Conservation (phyloP, 257 asterid genomes). For the Penstemon eatonii region DNA sequence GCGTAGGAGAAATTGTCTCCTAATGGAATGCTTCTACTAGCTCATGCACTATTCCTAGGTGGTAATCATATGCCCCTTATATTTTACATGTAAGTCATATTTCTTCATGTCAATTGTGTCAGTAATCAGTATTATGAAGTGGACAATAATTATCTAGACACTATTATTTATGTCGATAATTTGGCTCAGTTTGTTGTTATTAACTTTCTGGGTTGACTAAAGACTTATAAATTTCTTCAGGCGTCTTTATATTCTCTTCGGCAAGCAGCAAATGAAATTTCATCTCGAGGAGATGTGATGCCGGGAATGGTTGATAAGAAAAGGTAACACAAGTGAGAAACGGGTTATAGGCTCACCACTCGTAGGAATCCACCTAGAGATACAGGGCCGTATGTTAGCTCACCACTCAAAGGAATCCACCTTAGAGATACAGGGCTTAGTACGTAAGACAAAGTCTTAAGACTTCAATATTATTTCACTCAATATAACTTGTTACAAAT, state of each 20-base stretch:
- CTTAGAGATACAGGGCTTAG: too few relatives aligned
- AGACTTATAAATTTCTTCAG: conserved; percentile 46
- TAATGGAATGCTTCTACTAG: background rate
- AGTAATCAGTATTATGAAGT: conserved; percentile 1
- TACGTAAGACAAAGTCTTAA: too few relatives aligned
- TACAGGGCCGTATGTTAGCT: too few relatives aligned
- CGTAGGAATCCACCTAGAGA: too few relatives aligned
- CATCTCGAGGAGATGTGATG: conserved; percentile 95
- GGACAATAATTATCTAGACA: background rate
- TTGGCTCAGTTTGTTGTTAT: conserved; percentile 18
- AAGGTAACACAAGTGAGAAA: too few relatives aligned
- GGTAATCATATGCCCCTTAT: background rate
- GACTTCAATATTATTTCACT: too few relatives aligned
- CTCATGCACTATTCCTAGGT: background rate
- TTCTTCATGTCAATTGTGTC: background rate
- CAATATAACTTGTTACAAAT: too few relatives aligned
- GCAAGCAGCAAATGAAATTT: conserved; percentile 82
- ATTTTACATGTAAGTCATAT: background rate
- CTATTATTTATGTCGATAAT: conserved; percentile 10
- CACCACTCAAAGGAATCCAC: too few relatives aligned
- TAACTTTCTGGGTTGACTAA: conserved; percentile 30
- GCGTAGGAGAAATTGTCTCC: background rate
- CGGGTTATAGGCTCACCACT: too few relatives aligned
- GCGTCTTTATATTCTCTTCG: conserved; percentile 87
- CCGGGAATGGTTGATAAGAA: too few relatives aligned